phyloP scores from a whole-genome alignment of 192 early-diverging fungal genomes.

The Tieghemiomyces parasiticus region DNA sequence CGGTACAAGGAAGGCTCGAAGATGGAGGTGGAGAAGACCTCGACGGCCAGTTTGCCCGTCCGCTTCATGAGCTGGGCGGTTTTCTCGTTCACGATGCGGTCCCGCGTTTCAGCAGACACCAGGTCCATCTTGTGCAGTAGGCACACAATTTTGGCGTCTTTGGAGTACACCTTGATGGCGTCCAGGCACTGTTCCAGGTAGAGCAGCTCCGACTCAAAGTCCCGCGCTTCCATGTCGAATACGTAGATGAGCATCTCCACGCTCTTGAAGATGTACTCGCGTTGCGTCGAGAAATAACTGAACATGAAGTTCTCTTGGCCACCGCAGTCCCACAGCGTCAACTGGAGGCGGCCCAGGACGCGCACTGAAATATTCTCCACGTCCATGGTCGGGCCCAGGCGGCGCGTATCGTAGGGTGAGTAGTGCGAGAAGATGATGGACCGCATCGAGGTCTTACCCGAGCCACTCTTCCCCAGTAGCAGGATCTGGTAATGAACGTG shows the following conservation, averaged over 20 bases:
- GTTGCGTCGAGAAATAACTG: conserved; percentile 82
- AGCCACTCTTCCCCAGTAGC: conserved; percentile 93
- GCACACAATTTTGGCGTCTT: conserved; percentile 88
- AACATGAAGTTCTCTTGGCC: conserved; percentile 95
- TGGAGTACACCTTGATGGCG: conserved; percentile 61
- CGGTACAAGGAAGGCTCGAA: conserved; percentile 27
- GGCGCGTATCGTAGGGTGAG: conserved; percentile 83
- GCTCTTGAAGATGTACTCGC: conserved; percentile 92
- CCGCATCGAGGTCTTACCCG: conserved; percentile 98
- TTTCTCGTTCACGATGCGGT: conserved; percentile 33
- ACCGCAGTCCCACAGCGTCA: conserved; percentile 98
- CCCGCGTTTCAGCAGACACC: conserved; percentile 55
- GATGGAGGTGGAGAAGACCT: conserved; percentile 22
- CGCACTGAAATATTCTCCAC: conserved; percentile 93
- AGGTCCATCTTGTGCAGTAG: conserved; percentile 98
- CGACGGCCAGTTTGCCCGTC: conserved; percentile 15
- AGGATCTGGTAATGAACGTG: too few species aligned
- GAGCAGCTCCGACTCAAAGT: conserved; percentile 78
- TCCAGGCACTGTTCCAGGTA: conserved; percentile 83
- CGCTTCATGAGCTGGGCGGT: conserved; percentile 15
- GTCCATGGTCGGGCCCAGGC: conserved; percentile 94
- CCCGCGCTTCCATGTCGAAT: conserved; percentile 88
- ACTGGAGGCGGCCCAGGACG: conserved; percentile 85
- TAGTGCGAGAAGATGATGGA: conserved; percentile 98
- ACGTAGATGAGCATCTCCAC: conserved; percentile 99